Conservation (phyloP, 2,329 filamentous ascomycete genomes). For the Penicillium sp. region DNA sequence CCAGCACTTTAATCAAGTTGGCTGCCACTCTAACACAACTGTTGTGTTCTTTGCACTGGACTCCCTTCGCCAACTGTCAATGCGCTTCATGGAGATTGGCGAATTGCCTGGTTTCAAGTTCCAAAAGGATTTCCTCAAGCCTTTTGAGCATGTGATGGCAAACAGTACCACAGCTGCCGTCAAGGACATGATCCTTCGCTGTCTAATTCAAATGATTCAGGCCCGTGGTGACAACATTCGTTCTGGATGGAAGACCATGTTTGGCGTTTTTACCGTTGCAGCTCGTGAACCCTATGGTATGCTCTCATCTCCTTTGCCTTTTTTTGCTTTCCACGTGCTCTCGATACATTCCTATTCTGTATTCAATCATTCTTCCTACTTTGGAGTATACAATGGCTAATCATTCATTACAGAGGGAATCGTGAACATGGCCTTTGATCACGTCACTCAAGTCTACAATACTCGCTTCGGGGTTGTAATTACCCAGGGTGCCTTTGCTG, state of each 20-base stretch:
- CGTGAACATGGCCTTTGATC: constrained; percentile 94
- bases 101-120: constrained; percentile 99
- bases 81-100: constrained; percentile 98
- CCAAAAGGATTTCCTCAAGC: constrained; percentile 98
- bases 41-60: constrained; percentile 98
- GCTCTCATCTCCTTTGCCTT: constrained; percentile 22
- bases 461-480: constrained; percentile 95
- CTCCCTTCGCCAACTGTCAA: constrained; percentile 90
- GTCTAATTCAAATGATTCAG: constrained; percentile 98
- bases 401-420: constrained; percentile 69
- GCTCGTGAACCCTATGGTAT: constrained; percentile 80
- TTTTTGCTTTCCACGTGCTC: not conserved
- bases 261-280: constrained; percentile 95
- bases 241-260: constrained; percentile 99
- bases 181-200: constrained; percentile 95
- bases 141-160: constrained; percentile 95
- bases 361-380: not conserved
- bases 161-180: constrained; percentile 90
- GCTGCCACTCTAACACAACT: constrained; percentile 92
- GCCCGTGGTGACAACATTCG: constrained; percentile 94
- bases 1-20: constrained; percentile 96
- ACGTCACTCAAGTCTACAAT: constrained; percentile 93
- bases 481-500: constrained; percentile 92
- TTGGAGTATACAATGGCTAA: constrained; percentile 23
- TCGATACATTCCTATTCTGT: not conserved